These are phyloP conservation scores for Pseudogymnoascus sp. DNA, from an alignment of 2,329 filamentous ascomycete genomes.

Conservation along the genomic window DNA sequence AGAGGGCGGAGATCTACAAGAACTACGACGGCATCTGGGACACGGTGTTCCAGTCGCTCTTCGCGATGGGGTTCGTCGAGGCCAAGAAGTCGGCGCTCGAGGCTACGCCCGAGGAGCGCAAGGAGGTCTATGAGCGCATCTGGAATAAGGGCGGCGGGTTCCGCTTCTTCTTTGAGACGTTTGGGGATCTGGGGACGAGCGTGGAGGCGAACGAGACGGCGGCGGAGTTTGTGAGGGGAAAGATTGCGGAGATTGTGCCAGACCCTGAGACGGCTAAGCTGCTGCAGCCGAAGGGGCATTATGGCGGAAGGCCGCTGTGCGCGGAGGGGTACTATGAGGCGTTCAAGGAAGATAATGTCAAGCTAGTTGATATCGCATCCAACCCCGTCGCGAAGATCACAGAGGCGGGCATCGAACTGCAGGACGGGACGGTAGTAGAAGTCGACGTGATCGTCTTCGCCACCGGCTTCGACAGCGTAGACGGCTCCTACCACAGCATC, in stretches of 20 bases:
- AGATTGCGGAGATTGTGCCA: slow-evolving; percentile 20
- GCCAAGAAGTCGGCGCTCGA: slow-evolving; percentile 18
- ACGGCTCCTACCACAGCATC: slow-evolving; percentile 27
- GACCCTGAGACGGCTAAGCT: slow-evolving; percentile 17
- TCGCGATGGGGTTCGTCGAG: slow-evolving; percentile 30
- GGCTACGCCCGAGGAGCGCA: slow-evolving; percentile 5
- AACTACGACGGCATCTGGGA: neutral
- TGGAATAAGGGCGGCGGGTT: slow-evolving; percentile 17
- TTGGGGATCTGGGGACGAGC: slow-evolving; percentile 19
- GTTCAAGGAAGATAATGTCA: slow-evolving; percentile 37
- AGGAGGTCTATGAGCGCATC: neutral
- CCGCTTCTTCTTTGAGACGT: slow-evolving; percentile 25
- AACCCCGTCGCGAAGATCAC: slow-evolving; percentile 35
- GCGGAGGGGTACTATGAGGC: slow-evolving; percentile 44
- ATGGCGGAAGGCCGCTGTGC: slow-evolving; percentile 29
- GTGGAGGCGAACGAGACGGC: slow-evolving; percentile 21
- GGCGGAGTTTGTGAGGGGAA: slow-evolving; percentile 20
- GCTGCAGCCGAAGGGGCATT: slow-evolving; percentile 15
- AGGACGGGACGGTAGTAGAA: slow-evolving; percentile 23
- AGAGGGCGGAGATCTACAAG: slow-evolving; percentile 17
- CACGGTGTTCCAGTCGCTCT: slow-evolving; percentile 18
- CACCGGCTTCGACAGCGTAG: slow-evolving; percentile 31
- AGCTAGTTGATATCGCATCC: slow-evolving; percentile 37
- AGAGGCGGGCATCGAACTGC: slow-evolving; percentile 28
- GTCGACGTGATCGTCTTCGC: slow-evolving; percentile 29